phyloP scores from a whole-genome alignment of 139 green algal species.

The Tetraselmis striata region DNA sequence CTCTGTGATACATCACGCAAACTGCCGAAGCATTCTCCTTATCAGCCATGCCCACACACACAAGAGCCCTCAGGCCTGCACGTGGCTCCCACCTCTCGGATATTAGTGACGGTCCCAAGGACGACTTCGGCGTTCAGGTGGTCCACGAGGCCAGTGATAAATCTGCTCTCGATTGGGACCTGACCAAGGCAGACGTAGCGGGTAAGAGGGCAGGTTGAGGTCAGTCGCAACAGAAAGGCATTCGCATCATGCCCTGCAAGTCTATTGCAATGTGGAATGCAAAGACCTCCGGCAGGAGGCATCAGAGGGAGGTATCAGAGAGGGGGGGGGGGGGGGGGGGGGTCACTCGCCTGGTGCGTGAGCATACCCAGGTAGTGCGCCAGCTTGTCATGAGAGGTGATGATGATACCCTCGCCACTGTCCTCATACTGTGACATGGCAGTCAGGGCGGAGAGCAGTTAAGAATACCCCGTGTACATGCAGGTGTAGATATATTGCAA shows the following conservation, averaged over 20 bases:
- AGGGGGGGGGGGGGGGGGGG: no score
- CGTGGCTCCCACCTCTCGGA: constrained; percentile 76
- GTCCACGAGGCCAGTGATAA: constrained; percentile 71
- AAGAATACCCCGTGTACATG: not conserved
- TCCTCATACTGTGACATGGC: not conserved
- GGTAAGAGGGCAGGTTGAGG: not conserved
- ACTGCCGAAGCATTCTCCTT: no score
- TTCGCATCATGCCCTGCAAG: no score
- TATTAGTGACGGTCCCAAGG: constrained; percentile 89
- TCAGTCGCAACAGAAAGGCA: no score
- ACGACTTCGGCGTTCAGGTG: constrained; percentile 96
- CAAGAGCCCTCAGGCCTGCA: no score
- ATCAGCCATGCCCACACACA: no score
- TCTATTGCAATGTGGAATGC: no score
- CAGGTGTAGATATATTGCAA: no score
- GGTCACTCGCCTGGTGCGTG: constrained; percentile 44
- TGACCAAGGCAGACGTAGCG: constrained; percentile 15
- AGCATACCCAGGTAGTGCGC: constrained; percentile 94
- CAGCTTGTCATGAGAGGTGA: constrained; percentile 93
- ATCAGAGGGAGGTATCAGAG: no score
- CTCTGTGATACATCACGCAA: no score
- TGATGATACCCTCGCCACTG: constrained; percentile 84
- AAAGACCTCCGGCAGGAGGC: no score
- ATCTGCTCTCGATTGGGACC: constrained; percentile 82
- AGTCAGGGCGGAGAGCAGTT: no score